Evolutionary conservation across 2,329 filamentous ascomycete genomes (phyloP), one percentile per base, ranked within the genome.

Genomic region (Karstenula rhodostoma): DNA sequence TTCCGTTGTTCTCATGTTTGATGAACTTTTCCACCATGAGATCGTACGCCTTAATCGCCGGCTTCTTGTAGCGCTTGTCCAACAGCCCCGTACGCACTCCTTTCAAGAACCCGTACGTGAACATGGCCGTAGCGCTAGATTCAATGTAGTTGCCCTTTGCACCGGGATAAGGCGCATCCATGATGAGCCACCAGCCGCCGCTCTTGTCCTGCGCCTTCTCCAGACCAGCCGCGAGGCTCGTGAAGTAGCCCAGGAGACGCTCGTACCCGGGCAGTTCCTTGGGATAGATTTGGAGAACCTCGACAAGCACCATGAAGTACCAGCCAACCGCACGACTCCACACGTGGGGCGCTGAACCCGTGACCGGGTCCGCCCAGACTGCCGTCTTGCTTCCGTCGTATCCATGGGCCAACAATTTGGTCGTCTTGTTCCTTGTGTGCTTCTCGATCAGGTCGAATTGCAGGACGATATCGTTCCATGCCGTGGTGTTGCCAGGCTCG

Each of bases 101-200:
- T 69, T 78, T 78, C 59, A 76, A 61, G 61, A 72, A 76, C 8
- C 67, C 69, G 62, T 77, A 77, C 2, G 74, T 70, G 59, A 78
- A 78, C 73, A 89, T 86, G 3, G 85, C 85, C 1, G 83, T 84
- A 8, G 82, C 86, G 33, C 85, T 86, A 35, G 83, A 85, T 75
- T 89, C 85, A 50, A 89, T 83, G 71, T 86, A 89, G 72, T 89
- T 89, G 2, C 85, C 85, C 48, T 80, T 63, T 42, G 60, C 68
- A 7, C 74, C 73, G 10, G 72, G 79, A 57, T 84, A 82, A 27
- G 79, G 73, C 58, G 81, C 78, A 65, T 81, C 81, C 81, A 88
- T 85, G 46, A 88, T 77, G 54, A 87, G 74, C 83, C 84, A 88
- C 85, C 86, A 89, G 7, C 83, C 85, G 0, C 85, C 84, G 5